Evolutionary conservation across 768 basidiomycete genomes (phyloP).

Genomic region (Glaciozyma martinii): DNA sequence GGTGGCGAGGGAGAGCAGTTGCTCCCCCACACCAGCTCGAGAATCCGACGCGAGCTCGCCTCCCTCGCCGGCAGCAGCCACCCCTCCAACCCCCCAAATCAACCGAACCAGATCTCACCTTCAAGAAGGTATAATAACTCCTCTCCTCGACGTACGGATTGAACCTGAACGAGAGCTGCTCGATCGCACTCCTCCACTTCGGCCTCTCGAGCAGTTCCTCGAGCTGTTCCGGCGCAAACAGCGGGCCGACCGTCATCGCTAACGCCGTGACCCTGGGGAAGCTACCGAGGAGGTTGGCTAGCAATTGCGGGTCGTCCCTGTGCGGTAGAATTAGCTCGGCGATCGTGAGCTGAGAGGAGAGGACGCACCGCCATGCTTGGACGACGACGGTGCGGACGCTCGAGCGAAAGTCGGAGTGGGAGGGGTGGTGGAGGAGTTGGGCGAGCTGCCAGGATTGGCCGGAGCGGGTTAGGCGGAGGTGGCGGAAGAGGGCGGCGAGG

Average conservation of each 20-base stretch:
- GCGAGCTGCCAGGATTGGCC: slow-evolving; percentile 55
- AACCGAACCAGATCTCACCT: slow-evolving; percentile 42
- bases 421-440: background rate
- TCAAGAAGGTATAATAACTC: slow-evolving; percentile 72
- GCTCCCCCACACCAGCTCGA: too few species aligned
- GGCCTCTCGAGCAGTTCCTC: slow-evolving; percentile 52
- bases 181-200: slow-evolving; percentile 46
- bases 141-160: slow-evolving; percentile 68
- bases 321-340: background rate
- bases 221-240: slow-evolving; percentile 72
- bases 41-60: too few species aligned
- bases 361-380: slow-evolving; percentile 26
- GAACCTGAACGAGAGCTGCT: slow-evolving; percentile 59
- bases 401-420: background rate
- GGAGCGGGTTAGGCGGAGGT: slow-evolving; percentile 48
- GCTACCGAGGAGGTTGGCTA: slow-evolving; percentile 47
- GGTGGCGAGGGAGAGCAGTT: too few species aligned
- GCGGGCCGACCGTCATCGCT: slow-evolving; percentile 62
- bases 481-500: slow-evolving; percentile 51
- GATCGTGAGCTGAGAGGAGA: background rate
- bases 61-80: slow-evolving; percentile 5
- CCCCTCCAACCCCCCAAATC: background rate
- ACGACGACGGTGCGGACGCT: slow-evolving; percentile 7
- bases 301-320: slow-evolving; percentile 31
- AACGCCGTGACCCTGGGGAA: slow-evolving; percentile 51